Evolutionary conservation across 2,329 filamentous ascomycete species (phyloP), one percentile per base, ranked within the genome.

Genomic region (Pseudocercospora vitis): DNA sequence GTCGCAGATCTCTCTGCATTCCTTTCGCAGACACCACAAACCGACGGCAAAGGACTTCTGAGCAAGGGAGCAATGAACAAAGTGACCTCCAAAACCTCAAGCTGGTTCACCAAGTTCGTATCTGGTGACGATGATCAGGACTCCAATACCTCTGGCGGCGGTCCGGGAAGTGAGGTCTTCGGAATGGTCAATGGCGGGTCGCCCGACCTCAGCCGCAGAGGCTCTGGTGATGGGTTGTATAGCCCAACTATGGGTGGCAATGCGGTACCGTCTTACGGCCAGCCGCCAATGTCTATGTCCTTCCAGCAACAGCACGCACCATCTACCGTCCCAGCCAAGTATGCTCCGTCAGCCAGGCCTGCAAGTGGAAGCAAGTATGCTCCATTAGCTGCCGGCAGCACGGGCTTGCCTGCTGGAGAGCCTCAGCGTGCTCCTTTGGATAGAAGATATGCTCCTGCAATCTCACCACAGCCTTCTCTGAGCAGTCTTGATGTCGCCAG

Each of bases 31-130:
- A 87, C 91, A 14, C 90, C 91, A 9, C 89, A 87, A 67, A 61
- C 60, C 39, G 63, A 62, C 7, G 86, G 85, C 5, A 85, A 83
- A 16, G 92, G 91, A 2, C 96, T 92, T 89, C 94, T 99, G 48
- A 87, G 90, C 1, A 96, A 94, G 71, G 91, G 92, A 5, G 96
- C 85, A 70, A 95, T 97, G 82, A 91, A 95, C 71, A 96, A 95
- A 72, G 90, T 97, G 0, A 94, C 91, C 2, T 91, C 88, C 57
- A 90, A 88, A 28, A 84, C 97, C 68, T 91, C 90, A 81, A 91
- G 85, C 60, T 90, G 88, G 55, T 96, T 99, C 74, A 97, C 91
- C 73, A 96, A 91, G 66, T 99, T 99, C 67, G 91, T 99, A 56
- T 85, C 88, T 48, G 95, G 94, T 11, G 92, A 96, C 55, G 92